Percentiles rank a stretch among this genome's conserved stretches.
These are phyloP conservation scores for Microcyclospora tardicrescens DNA, from an alignment of 2,329 filamentous ascomycete genomes.

Conservation along the genomic window DNA sequence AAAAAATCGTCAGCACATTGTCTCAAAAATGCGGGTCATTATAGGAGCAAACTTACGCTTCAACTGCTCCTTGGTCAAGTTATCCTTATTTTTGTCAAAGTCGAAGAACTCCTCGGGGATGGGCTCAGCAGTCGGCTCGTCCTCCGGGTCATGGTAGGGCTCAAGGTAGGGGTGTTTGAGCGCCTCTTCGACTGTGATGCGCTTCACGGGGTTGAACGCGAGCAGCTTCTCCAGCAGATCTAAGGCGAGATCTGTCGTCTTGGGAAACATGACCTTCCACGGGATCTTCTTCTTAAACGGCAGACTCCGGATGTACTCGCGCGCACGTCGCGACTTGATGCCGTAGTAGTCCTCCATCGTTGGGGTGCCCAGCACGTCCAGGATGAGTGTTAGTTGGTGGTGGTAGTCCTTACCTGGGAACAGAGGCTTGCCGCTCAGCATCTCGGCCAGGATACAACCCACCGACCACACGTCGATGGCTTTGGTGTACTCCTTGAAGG, in stretches of 20 bases:
- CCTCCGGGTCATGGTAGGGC: conserved; percentile 96
- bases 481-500: conserved; percentile 99
- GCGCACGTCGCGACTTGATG: conserved; percentile 93
- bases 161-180: conserved; percentile 96
- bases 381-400: conserved; percentile 91
- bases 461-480: conserved; percentile 99
- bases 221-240: conserved; percentile 91
- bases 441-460: conserved; percentile 93
- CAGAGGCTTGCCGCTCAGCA: conserved; percentile 94
- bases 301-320: conserved; percentile 94
- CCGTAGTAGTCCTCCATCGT: conserved; percentile 99
- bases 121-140: conserved; percentile 89
- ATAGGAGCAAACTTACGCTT: conserved; percentile 49
- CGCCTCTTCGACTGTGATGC: conserved; percentile 94
- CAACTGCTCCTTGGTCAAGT: conserved; percentile 92
- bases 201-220: conserved; percentile 96
- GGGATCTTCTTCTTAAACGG: conserved; percentile 99
- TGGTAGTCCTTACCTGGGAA: conserved; percentile 99
- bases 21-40: not conserved
- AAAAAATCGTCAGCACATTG: not conserved
- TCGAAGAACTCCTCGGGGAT: conserved; percentile 99
- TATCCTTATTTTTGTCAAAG: conserved; percentile 99
- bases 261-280: conserved; percentile 92
- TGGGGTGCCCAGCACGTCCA: conserved; percentile 92
- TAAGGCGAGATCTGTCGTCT: conserved; percentile 93